These are phyloP conservation scores for Neurospora tetraspora DNA, from an alignment of 495 filamentous ascomycete genomes.

Conservation along the genomic window DNA sequence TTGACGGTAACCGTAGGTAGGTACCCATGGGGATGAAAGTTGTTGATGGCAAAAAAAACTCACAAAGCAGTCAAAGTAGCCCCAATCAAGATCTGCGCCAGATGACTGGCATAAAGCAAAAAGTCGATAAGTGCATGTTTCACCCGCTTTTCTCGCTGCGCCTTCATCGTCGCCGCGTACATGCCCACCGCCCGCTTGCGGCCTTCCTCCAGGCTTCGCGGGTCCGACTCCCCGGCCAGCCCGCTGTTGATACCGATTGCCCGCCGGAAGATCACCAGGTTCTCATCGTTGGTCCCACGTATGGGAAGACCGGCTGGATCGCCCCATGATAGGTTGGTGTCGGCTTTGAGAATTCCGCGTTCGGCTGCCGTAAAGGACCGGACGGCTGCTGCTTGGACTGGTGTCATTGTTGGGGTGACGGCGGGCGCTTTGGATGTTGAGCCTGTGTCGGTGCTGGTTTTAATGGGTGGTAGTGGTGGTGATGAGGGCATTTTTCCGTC, in stretches of 20 bases:
- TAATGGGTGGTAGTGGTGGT: background rate
- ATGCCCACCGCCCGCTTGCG: conserved; percentile 27
- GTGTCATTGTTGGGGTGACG: background rate
- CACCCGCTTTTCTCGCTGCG: conserved; percentile 18
- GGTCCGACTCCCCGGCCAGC: conserved; percentile 1
- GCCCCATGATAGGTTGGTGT: conserved; percentile 25
- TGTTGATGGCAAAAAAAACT: background rate
- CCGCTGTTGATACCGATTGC: conserved; percentile 33
- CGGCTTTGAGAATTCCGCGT: conserved; percentile 7
- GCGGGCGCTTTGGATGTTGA: background rate
- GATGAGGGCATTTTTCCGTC: background rate
- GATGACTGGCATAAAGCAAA: conserved; percentile 27
- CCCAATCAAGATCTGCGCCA: conserved; percentile 37
- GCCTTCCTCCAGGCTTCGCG: conserved; percentile 29
- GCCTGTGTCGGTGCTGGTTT: background rate
- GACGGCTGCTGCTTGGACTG: background rate
- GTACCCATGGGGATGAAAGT: too few species aligned
- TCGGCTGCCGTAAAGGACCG: background rate
- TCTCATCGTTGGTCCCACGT: conserved; percentile 33
- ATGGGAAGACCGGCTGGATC: conserved; percentile 29
- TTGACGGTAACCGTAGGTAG: too few species aligned
- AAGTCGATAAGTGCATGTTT: conserved; percentile 16
- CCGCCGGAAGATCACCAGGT: conserved; percentile 32
- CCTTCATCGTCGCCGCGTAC: conserved; percentile 23
- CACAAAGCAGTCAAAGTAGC: conserved; percentile 35